phyloP scores from a whole-genome alignment of 2,329 filamentous ascomycete species.

The Elsinoe australis region DNA sequence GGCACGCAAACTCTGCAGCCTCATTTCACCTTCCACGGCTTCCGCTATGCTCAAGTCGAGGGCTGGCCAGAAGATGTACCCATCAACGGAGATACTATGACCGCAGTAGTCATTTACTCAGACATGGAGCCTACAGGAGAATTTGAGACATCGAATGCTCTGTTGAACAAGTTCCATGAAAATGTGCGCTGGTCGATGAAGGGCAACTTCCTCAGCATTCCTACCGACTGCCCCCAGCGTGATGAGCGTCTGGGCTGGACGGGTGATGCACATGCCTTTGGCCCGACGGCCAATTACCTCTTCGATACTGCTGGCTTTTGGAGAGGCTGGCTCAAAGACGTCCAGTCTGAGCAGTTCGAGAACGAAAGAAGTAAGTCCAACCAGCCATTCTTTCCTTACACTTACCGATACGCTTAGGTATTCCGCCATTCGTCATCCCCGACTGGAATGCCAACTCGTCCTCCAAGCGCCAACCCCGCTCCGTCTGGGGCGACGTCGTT shows the following conservation, averaged over 20 bases:
- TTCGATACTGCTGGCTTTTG: conserved; percentile 48
- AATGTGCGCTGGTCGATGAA: conserved; percentile 52
- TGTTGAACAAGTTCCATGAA: conserved; percentile 47
- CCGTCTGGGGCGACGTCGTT: too few species aligned
- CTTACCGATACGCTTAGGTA: conserved; percentile 44
- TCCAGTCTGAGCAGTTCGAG: conserved; percentile 36
- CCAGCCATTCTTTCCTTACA: conserved; percentile 36
- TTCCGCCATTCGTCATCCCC: conserved; percentile 24
- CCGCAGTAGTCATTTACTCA: conserved; percentile 43
- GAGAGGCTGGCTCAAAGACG: conserved; percentile 43
- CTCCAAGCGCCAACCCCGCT: too few species aligned
- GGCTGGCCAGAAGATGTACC: too few species aligned
- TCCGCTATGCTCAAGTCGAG: too few species aligned
- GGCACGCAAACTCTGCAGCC: too few species aligned
- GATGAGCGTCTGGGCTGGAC: conserved; percentile 51
- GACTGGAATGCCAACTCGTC: conserved; percentile 20
- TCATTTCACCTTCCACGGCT: too few species aligned
- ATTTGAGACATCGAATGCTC: conserved; percentile 46
- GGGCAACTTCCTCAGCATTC: conserved; percentile 51
- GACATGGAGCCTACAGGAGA: conserved; percentile 45
- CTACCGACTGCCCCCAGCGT: conserved; percentile 51
- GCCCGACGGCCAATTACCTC: conserved; percentile 45
- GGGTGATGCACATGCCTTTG: conserved; percentile 45
- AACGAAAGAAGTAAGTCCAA: too few species aligned
- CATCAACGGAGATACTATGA: too few species aligned